Conservation (phyloP, 2,329 filamentous ascomycete species). For the Leptographium procerum region DNA sequence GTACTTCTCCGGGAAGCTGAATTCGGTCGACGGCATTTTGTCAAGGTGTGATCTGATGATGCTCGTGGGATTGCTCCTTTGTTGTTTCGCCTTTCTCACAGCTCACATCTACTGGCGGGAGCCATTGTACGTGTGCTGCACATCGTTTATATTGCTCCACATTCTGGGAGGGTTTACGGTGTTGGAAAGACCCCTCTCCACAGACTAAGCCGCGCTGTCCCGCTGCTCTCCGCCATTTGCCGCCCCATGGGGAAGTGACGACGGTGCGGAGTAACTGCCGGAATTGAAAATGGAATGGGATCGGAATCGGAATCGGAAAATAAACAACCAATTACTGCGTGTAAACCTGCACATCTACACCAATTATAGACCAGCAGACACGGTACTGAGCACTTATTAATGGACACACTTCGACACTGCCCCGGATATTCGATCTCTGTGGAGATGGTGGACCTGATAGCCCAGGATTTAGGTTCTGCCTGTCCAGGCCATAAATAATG, state of each 20-base stretch:
- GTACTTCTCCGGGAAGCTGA: conserved; percentile 45
- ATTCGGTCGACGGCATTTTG: conserved; percentile 38
- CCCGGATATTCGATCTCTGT: neutral
- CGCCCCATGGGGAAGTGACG: neutral
- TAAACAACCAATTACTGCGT: neutral
- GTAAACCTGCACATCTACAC: neutral
- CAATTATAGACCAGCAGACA: neutral
- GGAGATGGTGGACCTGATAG: too few species aligned
- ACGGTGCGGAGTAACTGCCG: neutral
- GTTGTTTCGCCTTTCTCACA: neutral
- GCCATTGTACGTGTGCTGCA: neutral
- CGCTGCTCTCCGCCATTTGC: neutral
- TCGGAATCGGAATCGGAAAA: neutral
- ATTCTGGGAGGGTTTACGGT: neutral
- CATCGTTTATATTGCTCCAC: neutral
- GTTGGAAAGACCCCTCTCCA: neutral
- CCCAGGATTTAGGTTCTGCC: neutral
- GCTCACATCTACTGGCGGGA: neutral
- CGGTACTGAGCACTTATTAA: neutral
- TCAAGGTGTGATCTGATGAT: neutral
- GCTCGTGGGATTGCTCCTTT: neutral
- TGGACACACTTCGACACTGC: neutral
- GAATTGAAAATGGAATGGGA: neutral
- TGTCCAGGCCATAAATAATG: neutral
- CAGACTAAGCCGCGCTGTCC: neutral